Percentiles rank a stretch among this genome's conserved stretches.
Conservation (phyloP, 2,329 filamentous ascomycete genomes). For the Fusarium citri region DNA sequence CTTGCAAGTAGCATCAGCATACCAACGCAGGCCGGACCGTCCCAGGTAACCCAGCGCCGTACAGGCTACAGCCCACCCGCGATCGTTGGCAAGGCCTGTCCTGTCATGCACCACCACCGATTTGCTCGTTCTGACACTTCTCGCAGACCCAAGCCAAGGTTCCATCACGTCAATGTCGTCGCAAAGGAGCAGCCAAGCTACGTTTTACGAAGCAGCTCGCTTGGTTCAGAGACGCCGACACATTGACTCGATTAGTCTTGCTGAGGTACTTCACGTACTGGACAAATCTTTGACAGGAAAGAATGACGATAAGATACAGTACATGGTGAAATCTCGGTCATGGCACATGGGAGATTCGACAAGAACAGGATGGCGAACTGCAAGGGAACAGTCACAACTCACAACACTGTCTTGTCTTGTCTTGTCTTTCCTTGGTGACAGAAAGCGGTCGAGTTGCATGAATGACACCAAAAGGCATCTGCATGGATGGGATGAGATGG, state of each 20-base stretch:
- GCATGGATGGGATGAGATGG: constrained; percentile 24
- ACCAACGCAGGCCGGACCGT: constrained; percentile 42
- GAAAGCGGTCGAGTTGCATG: constrained; percentile 36
- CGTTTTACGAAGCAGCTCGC: not conserved
- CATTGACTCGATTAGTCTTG: not conserved
- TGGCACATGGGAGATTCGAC: not conserved
- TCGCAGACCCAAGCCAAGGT: not conserved
- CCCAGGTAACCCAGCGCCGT: constrained; percentile 35
- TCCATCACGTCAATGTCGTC: not conserved
- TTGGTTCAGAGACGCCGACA: not conserved
- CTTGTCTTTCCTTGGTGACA: not conserved
- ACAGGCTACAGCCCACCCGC: constrained; percentile 5
- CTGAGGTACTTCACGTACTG: not conserved
- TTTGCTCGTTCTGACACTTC: not conserved
- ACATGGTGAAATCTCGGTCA: not conserved
- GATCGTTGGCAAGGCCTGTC: constrained; percentile 23
- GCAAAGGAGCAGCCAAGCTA: not conserved
- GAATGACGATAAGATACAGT: not conserved
- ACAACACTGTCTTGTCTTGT: not conserved
- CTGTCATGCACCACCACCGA: constrained; percentile 25
- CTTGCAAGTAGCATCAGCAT: not conserved
- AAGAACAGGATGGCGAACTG: constrained; percentile 5
- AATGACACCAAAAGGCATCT: constrained; percentile 35
- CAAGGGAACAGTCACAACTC: constrained; percentile 4
- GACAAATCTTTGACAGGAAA: not conserved